A percentile compares a stretch with the other conserved stretches of the same genome.
These are phyloP conservation scores for Serendipita sp. DNA, from an alignment of 1,284 basidiomycete genomes.

Conservation along the genomic window DNA sequence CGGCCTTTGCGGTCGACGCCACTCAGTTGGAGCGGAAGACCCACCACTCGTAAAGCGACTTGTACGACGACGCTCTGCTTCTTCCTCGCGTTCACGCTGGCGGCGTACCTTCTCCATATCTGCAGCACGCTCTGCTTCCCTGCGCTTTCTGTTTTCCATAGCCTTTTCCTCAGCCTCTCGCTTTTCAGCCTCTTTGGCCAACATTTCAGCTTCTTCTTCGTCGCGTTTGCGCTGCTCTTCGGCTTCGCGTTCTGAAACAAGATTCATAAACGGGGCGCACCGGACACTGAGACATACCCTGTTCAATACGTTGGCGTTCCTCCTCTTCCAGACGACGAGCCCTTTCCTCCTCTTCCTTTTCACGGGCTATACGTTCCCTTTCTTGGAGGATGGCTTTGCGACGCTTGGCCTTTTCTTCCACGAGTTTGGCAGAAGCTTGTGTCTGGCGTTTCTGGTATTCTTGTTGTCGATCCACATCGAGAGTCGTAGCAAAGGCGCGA, in stretches of 20 bases:
- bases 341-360: constrained; percentile 35
- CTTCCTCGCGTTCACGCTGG: constrained; percentile 66
- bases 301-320: constrained; percentile 29
- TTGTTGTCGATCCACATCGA: constrained; percentile 52
- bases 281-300: constrained; percentile 29
- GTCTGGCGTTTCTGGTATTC: constrained; percentile 56
- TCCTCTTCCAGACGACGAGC: constrained; percentile 32
- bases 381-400: constrained; percentile 38
- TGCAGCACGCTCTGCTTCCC: constrained; percentile 54
- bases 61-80: constrained; percentile 45
- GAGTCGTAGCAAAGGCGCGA: constrained; percentile 37
- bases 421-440: constrained; percentile 56
- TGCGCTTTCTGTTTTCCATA: constrained; percentile 38
- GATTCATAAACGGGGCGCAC: neutral
- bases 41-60: constrained; percentile 16
- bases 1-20: constrained; percentile 3
- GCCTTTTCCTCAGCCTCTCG: constrained; percentile 46
- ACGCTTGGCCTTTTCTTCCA: constrained; percentile 74
- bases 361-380: constrained; percentile 43
- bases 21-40: neutral
- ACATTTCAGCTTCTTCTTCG: constrained; percentile 38
- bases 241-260: constrained; percentile 11
- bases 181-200: constrained; percentile 39
- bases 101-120: constrained; percentile 41
- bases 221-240: constrained; percentile 16